phyloP scores from a whole-genome alignment of 345 rosid species.

The Ceriops tagal region DNA sequence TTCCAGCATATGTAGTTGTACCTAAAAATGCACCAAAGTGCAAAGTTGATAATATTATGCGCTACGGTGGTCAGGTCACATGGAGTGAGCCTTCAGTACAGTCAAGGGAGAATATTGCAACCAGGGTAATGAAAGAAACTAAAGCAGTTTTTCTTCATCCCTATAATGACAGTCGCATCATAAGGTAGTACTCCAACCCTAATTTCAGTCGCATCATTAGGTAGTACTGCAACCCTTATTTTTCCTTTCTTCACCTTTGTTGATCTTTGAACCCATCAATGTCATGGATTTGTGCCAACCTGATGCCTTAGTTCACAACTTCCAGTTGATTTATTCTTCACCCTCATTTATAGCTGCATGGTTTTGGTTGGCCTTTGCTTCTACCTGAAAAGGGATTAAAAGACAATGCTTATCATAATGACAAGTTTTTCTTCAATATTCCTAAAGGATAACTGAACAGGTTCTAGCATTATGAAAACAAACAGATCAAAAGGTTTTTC shows the following conservation, averaged over 20 bases:
- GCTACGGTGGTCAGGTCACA: constrained; percentile 72
- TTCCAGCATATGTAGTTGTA: constrained; percentile 69
- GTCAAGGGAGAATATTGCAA: constrained; percentile 66
- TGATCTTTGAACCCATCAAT: neutral
- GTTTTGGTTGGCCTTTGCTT: neutral
- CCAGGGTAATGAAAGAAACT: constrained; percentile 60
- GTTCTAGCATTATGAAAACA: too few species aligned
- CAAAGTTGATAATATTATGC: constrained; percentile 78
- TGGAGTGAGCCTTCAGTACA: constrained; percentile 66
- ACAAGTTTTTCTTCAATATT: too few species aligned
- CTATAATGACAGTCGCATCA: constrained; percentile 63
- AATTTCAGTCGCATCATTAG: constrained; percentile 53
- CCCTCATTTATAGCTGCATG: neutral
- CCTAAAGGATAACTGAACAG: too few species aligned
- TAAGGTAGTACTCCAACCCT: constrained; percentile 48
- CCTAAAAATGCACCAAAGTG: constrained; percentile 88
- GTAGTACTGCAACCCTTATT: constrained; percentile 31
- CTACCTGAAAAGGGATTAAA: neutral
- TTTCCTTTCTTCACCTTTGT: neutral
- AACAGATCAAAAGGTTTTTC: neutral
- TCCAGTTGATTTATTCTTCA: neutral
- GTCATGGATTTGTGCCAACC: neutral
- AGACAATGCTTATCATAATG: too few species aligned
- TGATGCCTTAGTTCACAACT: neutral
- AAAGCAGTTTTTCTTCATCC: constrained; percentile 84